These are phyloP conservation scores for Tetrahymena borealis DNA, from an alignment of 73 alveolate genomes.

Conservation along the genomic window DNA sequence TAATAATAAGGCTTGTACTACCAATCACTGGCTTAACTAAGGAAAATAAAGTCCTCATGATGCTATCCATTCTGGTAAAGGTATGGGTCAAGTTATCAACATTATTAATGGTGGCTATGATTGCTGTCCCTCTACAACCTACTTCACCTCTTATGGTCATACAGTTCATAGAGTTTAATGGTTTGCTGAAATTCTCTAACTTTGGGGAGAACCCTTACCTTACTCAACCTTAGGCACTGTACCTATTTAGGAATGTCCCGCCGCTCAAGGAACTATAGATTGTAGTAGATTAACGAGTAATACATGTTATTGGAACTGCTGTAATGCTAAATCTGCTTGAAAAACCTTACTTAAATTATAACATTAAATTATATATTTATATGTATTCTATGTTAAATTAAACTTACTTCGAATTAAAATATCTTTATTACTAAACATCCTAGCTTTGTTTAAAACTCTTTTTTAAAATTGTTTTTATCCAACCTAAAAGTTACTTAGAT, in stretches of 20 bases:
- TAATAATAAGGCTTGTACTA: neutral
- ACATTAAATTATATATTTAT: too few species aligned
- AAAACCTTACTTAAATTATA: too few species aligned
- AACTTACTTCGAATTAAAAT: too few species aligned
- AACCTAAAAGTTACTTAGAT: too few species aligned
- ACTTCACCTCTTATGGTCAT: neutral
- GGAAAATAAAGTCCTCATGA: neutral
- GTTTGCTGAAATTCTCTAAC: neutral
- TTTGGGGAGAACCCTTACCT: neutral
- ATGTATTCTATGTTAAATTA: too few species aligned
- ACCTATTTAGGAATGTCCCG: neutral
- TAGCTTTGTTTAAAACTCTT: too few species aligned
- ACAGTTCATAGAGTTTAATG: neutral
- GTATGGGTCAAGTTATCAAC: neutral
- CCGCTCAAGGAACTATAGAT: neutral
- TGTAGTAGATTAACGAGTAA: neutral
- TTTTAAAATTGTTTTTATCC: too few species aligned
- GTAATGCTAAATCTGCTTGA: neutral
- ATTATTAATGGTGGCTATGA: neutral
- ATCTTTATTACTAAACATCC: too few species aligned
- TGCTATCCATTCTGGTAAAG: neutral
- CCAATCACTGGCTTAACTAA: neutral
- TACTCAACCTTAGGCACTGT: neutral
- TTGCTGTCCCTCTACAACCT: neutral
- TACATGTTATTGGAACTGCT: neutral